These are phyloP conservation scores for Plectranthus barbatus DNA, from an alignment of 257 asterid species.

Conservation along the genomic window DNA sequence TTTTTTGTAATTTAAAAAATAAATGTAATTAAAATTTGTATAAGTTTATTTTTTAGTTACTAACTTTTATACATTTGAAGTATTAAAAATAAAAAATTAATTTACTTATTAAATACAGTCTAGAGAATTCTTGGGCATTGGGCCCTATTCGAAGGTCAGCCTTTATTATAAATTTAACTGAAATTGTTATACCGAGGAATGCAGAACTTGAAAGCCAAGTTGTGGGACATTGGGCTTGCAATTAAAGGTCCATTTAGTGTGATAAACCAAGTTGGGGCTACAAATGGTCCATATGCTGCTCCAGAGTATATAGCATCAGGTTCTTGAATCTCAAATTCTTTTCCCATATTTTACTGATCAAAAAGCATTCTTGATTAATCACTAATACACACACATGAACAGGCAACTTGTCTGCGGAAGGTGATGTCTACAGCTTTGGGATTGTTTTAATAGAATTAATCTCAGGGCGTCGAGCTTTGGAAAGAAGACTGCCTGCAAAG, in stretches of 20 bases:
- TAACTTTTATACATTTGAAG: too few species aligned
- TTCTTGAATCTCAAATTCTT: not conserved
- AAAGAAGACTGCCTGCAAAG: not conserved
- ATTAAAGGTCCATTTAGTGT: conserved; percentile 36
- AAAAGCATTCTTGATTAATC: too few species aligned
- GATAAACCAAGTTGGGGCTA: conserved; percentile 34
- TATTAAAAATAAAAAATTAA: too few species aligned
- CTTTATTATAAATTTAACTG: too few species aligned
- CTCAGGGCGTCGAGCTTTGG: not conserved
- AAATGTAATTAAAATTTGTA: too few species aligned
- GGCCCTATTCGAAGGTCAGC: too few species aligned
- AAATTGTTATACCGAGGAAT: too few species aligned
- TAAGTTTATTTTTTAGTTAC: too few species aligned
- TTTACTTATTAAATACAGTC: too few species aligned
- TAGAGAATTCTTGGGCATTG: too few species aligned
- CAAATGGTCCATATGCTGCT: conserved; percentile 18
- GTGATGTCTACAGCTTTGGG: conserved; percentile 19
- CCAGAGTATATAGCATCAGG: conserved; percentile 10
- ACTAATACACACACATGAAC: not conserved
- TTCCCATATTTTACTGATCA: not conserved
- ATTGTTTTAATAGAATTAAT: conserved; percentile 16
- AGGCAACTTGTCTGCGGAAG: conserved; percentile 3
- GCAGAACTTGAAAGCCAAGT: conserved; percentile 18
- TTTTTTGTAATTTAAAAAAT: too few species aligned
- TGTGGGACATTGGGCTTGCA: conserved; percentile 41